phyloP scores from a whole-genome alignment of 164 flowering plant genomes.

The Annona squamosa region DNA sequence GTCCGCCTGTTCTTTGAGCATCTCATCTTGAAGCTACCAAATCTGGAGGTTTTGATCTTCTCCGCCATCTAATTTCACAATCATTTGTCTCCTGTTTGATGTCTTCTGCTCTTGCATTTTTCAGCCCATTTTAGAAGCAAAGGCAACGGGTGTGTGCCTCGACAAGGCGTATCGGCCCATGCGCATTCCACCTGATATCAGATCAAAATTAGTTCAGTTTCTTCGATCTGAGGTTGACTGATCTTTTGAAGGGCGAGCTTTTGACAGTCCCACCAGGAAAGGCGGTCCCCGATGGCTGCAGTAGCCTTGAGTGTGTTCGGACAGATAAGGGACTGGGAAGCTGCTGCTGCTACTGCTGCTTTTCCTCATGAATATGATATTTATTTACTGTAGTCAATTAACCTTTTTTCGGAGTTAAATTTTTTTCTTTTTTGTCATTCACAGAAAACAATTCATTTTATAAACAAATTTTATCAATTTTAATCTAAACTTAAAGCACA shows the following conservation, averaged over 20 bases:
- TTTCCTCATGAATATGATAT: no score
- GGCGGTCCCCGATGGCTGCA: no score
- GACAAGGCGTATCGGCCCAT: constrained; percentile 69
- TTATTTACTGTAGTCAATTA: no score
- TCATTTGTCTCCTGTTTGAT: neutral
- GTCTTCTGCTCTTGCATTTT: neutral
- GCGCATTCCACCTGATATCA: constrained; percentile 64
- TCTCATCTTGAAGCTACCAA: constrained; percentile 69
- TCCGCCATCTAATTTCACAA: neutral
- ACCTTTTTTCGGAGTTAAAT: no score
- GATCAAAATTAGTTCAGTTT: constrained; percentile 54
- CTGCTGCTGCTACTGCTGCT: no score
- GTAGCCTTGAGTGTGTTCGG: no score
- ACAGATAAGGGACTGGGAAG: no score
- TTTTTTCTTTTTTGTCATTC: no score
- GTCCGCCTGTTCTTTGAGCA: constrained; percentile 77
- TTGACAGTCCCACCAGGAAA: neutral
- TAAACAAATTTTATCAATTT: no score
- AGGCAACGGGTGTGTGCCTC: constrained; percentile 71
- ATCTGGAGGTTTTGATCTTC: constrained; percentile 50
- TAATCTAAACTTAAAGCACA: no score
- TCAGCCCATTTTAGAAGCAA: constrained; percentile 78
- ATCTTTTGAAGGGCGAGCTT: neutral
- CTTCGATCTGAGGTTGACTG: constrained; percentile 17
- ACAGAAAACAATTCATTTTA: no score